Evolutionary conservation across 805 yeast species (phyloP), one percentile per base, ranked within the genome.

Genomic region (Ogataea henricii): DNA sequence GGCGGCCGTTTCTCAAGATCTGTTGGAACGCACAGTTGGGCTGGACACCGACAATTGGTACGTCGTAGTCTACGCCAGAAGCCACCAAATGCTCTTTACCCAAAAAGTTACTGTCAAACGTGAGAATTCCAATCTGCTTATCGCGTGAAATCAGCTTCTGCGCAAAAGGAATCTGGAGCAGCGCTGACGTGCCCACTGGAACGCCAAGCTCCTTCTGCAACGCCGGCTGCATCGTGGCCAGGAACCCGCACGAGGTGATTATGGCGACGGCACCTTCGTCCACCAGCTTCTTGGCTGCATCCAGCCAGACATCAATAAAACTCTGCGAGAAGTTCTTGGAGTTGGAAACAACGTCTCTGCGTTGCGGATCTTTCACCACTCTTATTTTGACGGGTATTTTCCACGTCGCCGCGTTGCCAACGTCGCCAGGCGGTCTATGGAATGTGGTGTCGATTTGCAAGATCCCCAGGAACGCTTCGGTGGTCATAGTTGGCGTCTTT

Each of bases 161-260:
- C 2, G 62, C 64, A 22, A 59, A 30, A 8, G 70, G 64, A 6
- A 66, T 45, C 43, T 67, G 70, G 2, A 66, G 39, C 20, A 66
- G 41, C 18, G 65, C 52, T 29, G 66, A 58, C 2, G 67, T 61
- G 3, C 63, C 69, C 20, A 67, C 58, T 17, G 71, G 69, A 36
- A 65, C 58, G 9, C 55, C 48, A 23, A 55, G 53, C 40, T 47
- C 46, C 3, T 49, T 49, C 10, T 57, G 49, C 7, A 66, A 30
- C 7, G 58, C 43, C 21, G 56, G 43, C 33, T 66, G 69, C n/a
- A 62, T 45, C 22, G 62, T 61, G 3, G 69, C 65, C 6, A 66
- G 55, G 49, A 66, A 67, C 13, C 69, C 70, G 53, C 70, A 67
- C 1, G 68, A 60, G 7, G 68, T 65, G 27, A 64, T 60, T 12